Evolutionary conservation across 176 grass and related monocot species (phyloP), one percentile per base, ranked within the genome.

Genomic region (Chrysopogon serrulatus): DNA sequence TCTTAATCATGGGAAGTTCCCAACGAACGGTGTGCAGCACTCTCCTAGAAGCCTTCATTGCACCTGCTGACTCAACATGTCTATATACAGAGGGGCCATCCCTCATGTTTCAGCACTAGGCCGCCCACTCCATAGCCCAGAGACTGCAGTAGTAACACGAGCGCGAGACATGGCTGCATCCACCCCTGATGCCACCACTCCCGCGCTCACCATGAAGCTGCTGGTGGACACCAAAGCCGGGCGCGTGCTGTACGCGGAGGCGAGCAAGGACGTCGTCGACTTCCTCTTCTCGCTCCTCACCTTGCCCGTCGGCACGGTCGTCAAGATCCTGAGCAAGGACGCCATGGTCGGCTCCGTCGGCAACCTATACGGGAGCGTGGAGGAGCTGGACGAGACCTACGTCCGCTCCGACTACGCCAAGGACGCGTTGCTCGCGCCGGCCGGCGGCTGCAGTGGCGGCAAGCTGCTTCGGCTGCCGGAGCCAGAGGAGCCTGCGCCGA

Each of bases 211-310:
- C 31, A 65, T 91, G 0, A 90, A 88, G 61, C 78, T 91, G 41
- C 49, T 94, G 3, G 48, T 91, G 1, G 42, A 44, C 10, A 27
- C 85, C 13, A 64, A 64, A 18, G 43, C 19, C 21, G 70, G 80
- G 1, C 71, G 36, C 19, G 61, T 64, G 61, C 61, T 64, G 61
- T 92, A 79, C 2, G 61, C 28, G 0, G 28, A 94, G 66, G 76
- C 72, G 0, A 10, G 51, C 41, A 87, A 94, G 60, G 84, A 83
- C 27, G 70, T 83, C 1, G 81, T 85, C 1, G 90, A 92, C 68
- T 87, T 94, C 77, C 63, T 94, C 21, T 71, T 92, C 27, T 15
- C 67, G 15, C 73, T 94, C 10, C 74, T 94, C 8, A 3, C 65
- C 1, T 19, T 83, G 10, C 87, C 85, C 0, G 5, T 91, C 8